Conservation (phyloP, 345 rosid genomes). For the Eucalyptus camaldulensis region DNA sequence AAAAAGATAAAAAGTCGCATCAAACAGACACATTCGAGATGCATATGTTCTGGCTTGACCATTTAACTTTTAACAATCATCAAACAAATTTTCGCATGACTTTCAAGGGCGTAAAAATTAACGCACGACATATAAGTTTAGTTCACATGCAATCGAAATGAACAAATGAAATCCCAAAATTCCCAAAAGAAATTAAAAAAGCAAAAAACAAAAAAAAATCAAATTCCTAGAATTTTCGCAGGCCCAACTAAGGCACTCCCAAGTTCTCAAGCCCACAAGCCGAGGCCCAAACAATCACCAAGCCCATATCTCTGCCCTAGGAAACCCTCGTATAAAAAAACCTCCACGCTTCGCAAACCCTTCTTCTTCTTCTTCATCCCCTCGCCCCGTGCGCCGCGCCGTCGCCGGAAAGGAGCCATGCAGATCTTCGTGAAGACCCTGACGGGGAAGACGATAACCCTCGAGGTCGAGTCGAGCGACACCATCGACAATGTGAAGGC, state of each 20-base stretch:
- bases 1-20: not conserved
- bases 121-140: not conserved
- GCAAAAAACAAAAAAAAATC: accelerated
- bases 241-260: not conserved
- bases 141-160: not conserved
- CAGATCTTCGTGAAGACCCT: conserved; percentile 77
- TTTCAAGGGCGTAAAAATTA: not conserved
- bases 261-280: not conserved
- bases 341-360: not conserved
- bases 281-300: not conserved
- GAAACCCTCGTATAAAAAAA: not conserved
- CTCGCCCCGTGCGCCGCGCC: not conserved
- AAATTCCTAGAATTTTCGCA: not conserved
- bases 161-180: not conserved
- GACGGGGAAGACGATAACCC: conserved; percentile 59
- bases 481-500: conserved; percentile 64
- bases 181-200: not conserved
- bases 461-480: conserved; percentile 54
- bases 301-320: not conserved
- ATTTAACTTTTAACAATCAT: not conserved
- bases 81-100: not conserved
- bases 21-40: not conserved
- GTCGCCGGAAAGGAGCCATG: conserved; percentile 6
- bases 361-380: not conserved
- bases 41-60: accelerated